Evolutionary conservation across 768 basidiomycete genomes (phyloP).

Genomic region (Hygrophorus pudorinus): DNA sequence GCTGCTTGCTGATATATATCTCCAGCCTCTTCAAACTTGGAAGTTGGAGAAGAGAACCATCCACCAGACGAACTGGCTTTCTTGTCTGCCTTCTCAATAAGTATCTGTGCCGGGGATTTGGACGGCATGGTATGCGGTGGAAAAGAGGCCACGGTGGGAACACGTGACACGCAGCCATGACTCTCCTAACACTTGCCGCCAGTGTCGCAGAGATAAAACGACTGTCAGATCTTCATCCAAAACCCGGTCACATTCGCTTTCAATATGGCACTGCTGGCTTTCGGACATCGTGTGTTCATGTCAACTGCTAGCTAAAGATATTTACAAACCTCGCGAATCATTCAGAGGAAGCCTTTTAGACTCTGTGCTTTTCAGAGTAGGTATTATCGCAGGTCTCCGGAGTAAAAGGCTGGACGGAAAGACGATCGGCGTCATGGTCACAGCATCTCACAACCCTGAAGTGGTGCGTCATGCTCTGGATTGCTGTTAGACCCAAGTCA

Average conservation of each 20-base stretch:
- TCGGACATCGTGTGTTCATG: constrained; percentile 64
- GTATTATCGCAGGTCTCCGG: constrained; percentile 78
- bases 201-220: constrained; percentile 32
- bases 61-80: constrained; percentile 74
- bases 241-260: constrained; percentile 59
- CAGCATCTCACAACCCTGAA: constrained; percentile 99
- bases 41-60: constrained; percentile 79
- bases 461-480: constrained; percentile 40
- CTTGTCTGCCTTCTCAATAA: constrained; percentile 88
- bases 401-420: constrained; percentile 89
- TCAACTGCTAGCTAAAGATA: constrained; percentile 7
- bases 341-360: constrained; percentile 63
- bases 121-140: constrained; percentile 52
- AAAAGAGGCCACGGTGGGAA: too few relatives aligned
- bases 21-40: constrained; percentile 92
- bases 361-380: constrained; percentile 90
- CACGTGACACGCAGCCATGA: not conserved
- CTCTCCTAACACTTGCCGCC: constrained; percentile 18
- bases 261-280: constrained; percentile 95
- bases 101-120: constrained; percentile 66
- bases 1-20: constrained; percentile 94
- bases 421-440: constrained; percentile 96
- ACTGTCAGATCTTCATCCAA: constrained; percentile 55
- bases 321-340: constrained; percentile 7
- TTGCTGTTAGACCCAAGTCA: constrained; percentile 5